Evolutionary conservation across 352 stramenopile species (phyloP).

Genomic region (Pythium pyrilobum): DNA sequence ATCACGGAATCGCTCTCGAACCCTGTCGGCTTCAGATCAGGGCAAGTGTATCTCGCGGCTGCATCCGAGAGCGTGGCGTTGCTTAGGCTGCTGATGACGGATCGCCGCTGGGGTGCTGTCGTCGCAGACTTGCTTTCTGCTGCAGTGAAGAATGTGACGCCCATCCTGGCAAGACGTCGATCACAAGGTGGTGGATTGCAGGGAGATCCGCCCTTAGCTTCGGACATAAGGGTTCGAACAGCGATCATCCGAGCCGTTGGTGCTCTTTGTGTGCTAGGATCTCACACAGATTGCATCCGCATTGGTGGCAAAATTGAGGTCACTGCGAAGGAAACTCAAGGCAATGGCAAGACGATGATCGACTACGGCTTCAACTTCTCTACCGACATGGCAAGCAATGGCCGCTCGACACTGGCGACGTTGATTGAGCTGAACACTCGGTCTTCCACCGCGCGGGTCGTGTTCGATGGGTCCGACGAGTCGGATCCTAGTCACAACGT

Average conservation of each 20-base stretch:
- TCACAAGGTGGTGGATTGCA: background rate
- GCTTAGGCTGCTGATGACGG: conserved; percentile 60
- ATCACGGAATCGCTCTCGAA: conserved; percentile 77
- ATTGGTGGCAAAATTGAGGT: conserved; percentile 76
- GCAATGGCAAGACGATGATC: conserved; percentile 21
- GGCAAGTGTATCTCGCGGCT: conserved; percentile 70
- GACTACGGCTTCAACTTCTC: conserved; percentile 57
- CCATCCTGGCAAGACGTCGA: conserved; percentile 31
- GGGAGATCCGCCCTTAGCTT: conserved; percentile 13
- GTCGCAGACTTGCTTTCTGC: conserved; percentile 64
- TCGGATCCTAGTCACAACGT: conserved; percentile 81
- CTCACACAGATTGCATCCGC: conserved; percentile 78
- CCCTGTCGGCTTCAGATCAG: conserved; percentile 72
- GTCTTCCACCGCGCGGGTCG: conserved; percentile 63
- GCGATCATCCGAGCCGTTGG: conserved; percentile 78
- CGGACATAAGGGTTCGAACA: conserved; percentile 59
- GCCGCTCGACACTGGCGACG: conserved; percentile 50
- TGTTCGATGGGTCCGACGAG: conserved; percentile 63
- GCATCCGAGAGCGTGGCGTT: conserved; percentile 82
- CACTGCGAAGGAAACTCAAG: conserved; percentile 32
- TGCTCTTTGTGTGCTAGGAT: conserved; percentile 77
- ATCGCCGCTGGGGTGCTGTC: conserved; percentile 52
- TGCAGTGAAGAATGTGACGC: conserved; percentile 70
- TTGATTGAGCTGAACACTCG: conserved; percentile 70
- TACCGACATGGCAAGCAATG: conserved; percentile 10